Conservation (phyloP, 148 eudicot genomes). For the Amaranthus palmeri region DNA sequence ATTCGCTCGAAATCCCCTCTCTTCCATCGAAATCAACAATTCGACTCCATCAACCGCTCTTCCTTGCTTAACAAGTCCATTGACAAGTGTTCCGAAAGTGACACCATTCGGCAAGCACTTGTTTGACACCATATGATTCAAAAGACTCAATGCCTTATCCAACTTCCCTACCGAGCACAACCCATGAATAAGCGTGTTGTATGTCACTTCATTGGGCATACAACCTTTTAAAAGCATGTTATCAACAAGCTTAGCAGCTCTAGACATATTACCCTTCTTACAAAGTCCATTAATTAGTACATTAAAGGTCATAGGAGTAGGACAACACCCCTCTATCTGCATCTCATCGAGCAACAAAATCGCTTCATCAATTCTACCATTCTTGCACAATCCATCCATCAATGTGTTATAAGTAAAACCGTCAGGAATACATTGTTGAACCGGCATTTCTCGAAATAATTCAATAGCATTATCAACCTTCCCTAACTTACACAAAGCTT, state of each 20-base stretch:
- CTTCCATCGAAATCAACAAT: conserved; percentile 53
- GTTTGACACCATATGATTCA: conserved; percentile 61
- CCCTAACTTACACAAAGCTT: conserved; percentile 56
- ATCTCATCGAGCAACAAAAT: conserved; percentile 86
- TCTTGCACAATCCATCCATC: conserved; percentile 92
- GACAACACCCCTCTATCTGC: conserved; percentile 85
- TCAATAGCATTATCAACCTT: conserved; percentile 61
- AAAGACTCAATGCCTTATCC: conserved; percentile 71
- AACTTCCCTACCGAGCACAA: conserved; percentile 67
- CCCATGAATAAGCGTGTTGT: conserved; percentile 83
- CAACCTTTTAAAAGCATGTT: conserved; percentile 92
- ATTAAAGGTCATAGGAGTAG: conserved; percentile 58
- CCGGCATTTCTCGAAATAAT: conserved; percentile 62
- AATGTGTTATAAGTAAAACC: conserved; percentile 70
- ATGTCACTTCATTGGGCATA: conserved; percentile 74
- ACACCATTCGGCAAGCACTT: conserved; percentile 70
- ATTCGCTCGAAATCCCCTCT: conserved; percentile 59
- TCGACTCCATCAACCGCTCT: conserved; percentile 53
- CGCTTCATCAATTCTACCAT: conserved; percentile 68
- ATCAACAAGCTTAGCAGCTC: conserved; percentile 81
- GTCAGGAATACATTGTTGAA: conserved; percentile 55
- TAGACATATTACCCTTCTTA: conserved; percentile 65
- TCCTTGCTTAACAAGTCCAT: conserved; percentile 80
- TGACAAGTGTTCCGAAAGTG: conserved; percentile 80
- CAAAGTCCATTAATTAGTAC: conserved; percentile 74